Evolutionary conservation across 1,139 yeast species (phyloP), one percentile per base, ranked within the genome.

Genomic region (Pichia sp.): DNA sequence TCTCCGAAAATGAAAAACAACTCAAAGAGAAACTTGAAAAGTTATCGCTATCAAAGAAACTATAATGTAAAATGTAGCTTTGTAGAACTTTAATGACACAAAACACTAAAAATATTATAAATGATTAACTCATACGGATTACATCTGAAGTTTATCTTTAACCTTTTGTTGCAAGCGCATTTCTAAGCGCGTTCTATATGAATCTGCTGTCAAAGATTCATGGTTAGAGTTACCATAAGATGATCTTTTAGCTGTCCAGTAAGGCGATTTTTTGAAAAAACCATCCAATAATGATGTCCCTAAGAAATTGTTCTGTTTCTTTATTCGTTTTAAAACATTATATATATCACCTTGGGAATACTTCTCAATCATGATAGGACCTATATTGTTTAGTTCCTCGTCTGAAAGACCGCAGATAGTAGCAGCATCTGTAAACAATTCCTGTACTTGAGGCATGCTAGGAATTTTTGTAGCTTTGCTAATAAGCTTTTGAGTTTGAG

Each of bases 1-100:
- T 91, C 44, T 96, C 91, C 55, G 72, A 72, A 45, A 74, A 79
- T 46, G 86, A 95, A 45, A 71, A 72, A 18, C 67, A 68, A 30
- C 69, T 91, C 55, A 84, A 82, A 58, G 74, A 74, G 33, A 84
- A 84, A 62, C 62, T 91, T 47, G 69, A 68, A 19, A 66, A 59
- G 43, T 48, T 63, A 48, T 60, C 51, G 30, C 48, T 45, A 28
- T 37, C 49, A 5, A 42, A 43, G 28, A 34, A 39, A 30, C 37
- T 22, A 25, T 18, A 26, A 26, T 12, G 11, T 38, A 17, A 17
- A 7, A 4, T 8, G 7, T 32, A 14, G 12, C 10, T 18, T 25
- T 19, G 14, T 15, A 14, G 10, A 11, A 24, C 4, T 6, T 26
- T 8, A n/a, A n/a, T n/a, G n/a, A n/a, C n/a, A n/a, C n/a, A n/a